A percentile compares a stretch with the other conserved stretches of the same genome.
Conservation (phyloP, 2,329 filamentous ascomycete genomes). For the Cryphonectria japonica region DNA sequence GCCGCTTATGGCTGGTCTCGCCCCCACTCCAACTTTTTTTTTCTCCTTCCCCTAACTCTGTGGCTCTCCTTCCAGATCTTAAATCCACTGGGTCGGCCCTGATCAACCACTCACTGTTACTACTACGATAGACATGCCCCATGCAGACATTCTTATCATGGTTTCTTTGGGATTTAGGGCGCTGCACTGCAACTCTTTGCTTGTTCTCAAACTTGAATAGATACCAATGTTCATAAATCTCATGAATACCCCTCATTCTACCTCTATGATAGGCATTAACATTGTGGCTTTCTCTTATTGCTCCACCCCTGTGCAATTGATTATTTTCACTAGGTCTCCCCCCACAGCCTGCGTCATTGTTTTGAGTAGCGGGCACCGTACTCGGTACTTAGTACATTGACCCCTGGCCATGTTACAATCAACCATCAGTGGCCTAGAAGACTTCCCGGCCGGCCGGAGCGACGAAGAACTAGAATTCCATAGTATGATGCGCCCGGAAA, state of each 20-base stretch:
- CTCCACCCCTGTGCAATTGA: too few species aligned
- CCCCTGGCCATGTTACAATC: constrained; percentile 18
- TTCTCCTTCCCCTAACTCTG: neutral
- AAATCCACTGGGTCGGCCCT: constrained; percentile 19
- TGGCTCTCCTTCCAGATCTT: neutral
- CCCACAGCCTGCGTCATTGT: constrained; percentile 22
- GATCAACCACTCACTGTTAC: neutral
- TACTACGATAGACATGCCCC: neutral
- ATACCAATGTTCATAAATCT: neutral
- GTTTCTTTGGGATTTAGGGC: neutral
- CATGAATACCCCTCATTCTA: neutral
- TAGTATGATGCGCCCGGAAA: neutral
- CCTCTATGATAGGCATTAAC: neutral
- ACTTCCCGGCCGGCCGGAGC: constrained; percentile 18
- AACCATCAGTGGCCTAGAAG: constrained; percentile 21
- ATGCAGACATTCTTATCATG: neutral
- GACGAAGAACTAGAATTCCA: neutral
- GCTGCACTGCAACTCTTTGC: neutral
- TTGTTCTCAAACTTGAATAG: neutral
- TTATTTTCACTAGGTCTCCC: constrained; percentile 16
- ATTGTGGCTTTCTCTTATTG: neutral
- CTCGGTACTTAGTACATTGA: constrained; percentile 3
- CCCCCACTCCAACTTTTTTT: constrained; percentile 20
- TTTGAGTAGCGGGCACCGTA: constrained; percentile 9
- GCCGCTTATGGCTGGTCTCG: constrained; percentile 12